Base-by-base conservation (phyloP, 2,329 filamentous ascomycete species). In the Orbilia blumenaviensis region DNA sequence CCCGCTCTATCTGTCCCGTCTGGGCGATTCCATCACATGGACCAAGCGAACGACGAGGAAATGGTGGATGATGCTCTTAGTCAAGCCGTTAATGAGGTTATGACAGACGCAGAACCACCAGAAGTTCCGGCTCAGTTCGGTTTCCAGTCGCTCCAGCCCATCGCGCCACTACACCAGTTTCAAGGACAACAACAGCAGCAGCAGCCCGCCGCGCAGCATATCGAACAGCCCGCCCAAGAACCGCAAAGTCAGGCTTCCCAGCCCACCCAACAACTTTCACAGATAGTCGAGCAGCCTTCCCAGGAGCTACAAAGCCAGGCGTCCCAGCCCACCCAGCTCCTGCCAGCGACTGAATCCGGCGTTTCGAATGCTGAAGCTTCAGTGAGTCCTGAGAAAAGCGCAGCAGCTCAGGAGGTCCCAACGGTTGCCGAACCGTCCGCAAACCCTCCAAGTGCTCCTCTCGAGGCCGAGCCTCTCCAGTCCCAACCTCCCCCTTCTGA, bases 21-120 rank as follows among this genome's bases (percentile, higher is more conserved):
- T 8, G 29, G 7, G 14, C 41, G 66, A 18, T 25, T 8, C 6
- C 8, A 68, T n/a, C 41, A 23, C 21, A 25, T 29, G 23, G 64
- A 44, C 14, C 64, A 61, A 34, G 41, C 46, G 14, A 66, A 58
- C 14, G 72, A 76, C 23, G 72, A 64, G n/a, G 72, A 76, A 41
- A 76, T 76, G 72, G 64, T 58, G n/a, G 72, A 76, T 21, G 72
- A 76, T 29, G 38, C 72, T 29, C 36, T 69, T n/a, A 63, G 36
- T 16, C 56, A 68, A 42, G 29, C 14, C 50, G 18, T 60, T 76
- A 76, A 76, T 66, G 64, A 69, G 44, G 72, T 60, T 23, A 76
- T 76, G 72, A 52, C 52, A 21, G 72, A 76, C 38, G 72, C 64
- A 27, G 56, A 76, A 9, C 64, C 54, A 38, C 42, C 62, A 10